Percentiles rank a stretch among this genome's conserved stretches.
These are phyloP conservation scores for Verticillium albo-atrum DNA, from an alignment of 2,329 filamentous ascomycete species.

Conservation along the genomic window DNA sequence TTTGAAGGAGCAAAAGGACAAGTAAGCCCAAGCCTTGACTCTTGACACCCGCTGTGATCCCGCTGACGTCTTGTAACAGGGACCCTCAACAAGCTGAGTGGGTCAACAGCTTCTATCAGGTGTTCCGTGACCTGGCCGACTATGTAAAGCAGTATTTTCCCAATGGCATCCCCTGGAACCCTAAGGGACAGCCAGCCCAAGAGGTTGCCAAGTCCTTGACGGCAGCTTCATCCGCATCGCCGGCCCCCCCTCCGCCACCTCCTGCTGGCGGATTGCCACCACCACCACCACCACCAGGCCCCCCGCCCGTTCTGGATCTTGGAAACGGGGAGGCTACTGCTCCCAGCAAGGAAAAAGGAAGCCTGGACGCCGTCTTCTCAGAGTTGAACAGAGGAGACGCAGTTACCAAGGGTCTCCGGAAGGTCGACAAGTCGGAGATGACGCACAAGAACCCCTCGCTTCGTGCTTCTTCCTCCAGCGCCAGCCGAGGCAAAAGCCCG, in stretches of 20 bases:
- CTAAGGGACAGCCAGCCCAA: constrained; percentile 66
- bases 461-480: constrained; percentile 61
- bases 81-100: constrained; percentile 80
- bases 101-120: constrained; percentile 86
- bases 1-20: constrained; percentile 81
- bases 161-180: constrained; percentile 82
- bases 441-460: constrained; percentile 96
- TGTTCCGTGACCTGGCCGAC: constrained; percentile 77
- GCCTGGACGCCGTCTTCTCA: constrained; percentile 84
- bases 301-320: constrained; percentile 61
- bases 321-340: constrained; percentile 40
- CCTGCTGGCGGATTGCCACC: constrained; percentile 50
- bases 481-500: constrained; percentile 71
- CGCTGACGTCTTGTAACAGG: constrained; percentile 39
- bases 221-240: constrained; percentile 17
- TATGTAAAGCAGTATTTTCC: constrained; percentile 83
- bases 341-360: constrained; percentile 39
- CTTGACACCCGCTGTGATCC: background rate
- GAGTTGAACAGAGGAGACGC: constrained; percentile 84
- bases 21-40: constrained; percentile 27
- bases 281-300: constrained; percentile 69
- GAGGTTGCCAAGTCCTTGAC: constrained; percentile 61
- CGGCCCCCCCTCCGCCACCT: constrained; percentile 41
- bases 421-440: constrained; percentile 94
- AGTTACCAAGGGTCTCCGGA: constrained; percentile 85